Percentiles rank a stretch among this genome's conserved stretches.
These are phyloP conservation scores for Penicillium tannophilum DNA, from an alignment of 495 filamentous ascomycete genomes.

Conservation along the genomic window DNA sequence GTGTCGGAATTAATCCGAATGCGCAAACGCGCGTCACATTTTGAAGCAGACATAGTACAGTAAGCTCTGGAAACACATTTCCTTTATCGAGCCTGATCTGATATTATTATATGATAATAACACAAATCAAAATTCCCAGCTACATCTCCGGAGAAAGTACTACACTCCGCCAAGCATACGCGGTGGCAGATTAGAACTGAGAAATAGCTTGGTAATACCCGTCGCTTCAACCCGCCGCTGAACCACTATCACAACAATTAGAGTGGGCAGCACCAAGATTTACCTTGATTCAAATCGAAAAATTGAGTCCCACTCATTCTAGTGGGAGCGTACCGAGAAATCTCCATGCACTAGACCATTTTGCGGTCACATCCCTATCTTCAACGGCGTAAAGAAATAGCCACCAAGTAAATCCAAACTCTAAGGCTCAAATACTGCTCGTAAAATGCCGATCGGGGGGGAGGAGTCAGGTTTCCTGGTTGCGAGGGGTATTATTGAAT, in stretches of 20 bases:
- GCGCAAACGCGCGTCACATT: neutral
- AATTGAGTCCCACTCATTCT: neutral
- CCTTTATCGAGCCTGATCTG: neutral
- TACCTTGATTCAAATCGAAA: neutral
- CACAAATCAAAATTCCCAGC: neutral
- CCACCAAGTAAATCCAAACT: neutral
- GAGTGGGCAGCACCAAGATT: neutral
- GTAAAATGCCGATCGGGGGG: neutral
- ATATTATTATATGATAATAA: neutral
- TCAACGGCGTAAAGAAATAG: neutral
- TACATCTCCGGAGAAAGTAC: neutral
- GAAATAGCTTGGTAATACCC: neutral
- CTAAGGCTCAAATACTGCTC: neutral
- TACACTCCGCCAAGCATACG: neutral
- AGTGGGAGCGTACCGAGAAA: neutral
- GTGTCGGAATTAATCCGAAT: neutral
- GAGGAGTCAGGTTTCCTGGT: neutral
- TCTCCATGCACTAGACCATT: neutral
- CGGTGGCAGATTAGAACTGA: neutral
- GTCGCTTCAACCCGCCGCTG: constrained; percentile 4
- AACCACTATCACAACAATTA: constrained; percentile 1
- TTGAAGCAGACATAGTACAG: neutral
- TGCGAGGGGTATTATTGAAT: constrained; percentile 7
- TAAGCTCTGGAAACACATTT: neutral
- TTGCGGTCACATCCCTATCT: neutral